Percentiles rank a stretch among this genome's conserved stretches.
Conservation (phyloP, 2,329 filamentous ascomycete species). For the Trematosphaeria pertusa region DNA sequence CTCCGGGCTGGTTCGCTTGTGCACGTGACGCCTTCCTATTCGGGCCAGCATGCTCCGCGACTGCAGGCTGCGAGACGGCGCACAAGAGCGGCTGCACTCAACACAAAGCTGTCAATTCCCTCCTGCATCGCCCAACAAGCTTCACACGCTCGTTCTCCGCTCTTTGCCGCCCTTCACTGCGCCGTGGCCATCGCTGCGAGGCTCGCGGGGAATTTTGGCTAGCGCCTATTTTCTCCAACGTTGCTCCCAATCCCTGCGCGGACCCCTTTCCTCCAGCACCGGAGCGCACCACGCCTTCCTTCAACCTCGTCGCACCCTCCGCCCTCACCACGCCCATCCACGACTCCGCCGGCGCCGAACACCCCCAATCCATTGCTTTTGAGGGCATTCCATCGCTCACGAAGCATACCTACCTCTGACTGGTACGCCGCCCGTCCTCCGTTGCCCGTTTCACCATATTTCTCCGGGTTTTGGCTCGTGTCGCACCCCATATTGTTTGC, state of each 20-base stretch:
- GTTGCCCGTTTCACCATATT: constrained; percentile 38
- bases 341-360: constrained; percentile 26
- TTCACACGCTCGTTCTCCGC: constrained; percentile 9
- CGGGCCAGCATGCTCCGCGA: constrained; percentile 30
- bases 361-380: constrained; percentile 37
- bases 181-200: constrained; percentile 19
- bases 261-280: constrained; percentile 47
- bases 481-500: constrained; percentile 42
- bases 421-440: constrained; percentile 40
- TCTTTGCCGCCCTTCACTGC: constrained; percentile 9
- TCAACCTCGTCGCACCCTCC: constrained; percentile 40
- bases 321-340: constrained; percentile 33
- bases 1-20: constrained; percentile 9
- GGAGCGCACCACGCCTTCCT: constrained; percentile 45
- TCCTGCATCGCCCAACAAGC: constrained; percentile 9
- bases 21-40: constrained; percentile 40
- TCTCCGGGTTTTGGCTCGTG: constrained; percentile 42
- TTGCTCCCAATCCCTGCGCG: constrained; percentile 45
- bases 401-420: constrained; percentile 44
- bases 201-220: constrained; percentile 36
- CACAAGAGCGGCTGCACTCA: constrained; percentile 16
- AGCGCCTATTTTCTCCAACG: constrained; percentile 40
- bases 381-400: constrained; percentile 43
- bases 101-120: constrained; percentile 33
- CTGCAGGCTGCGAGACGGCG: constrained; percentile 24